Evolutionary conservation across 768 basidiomycete genomes (phyloP).

Genomic region (Mycena metata): DNA sequence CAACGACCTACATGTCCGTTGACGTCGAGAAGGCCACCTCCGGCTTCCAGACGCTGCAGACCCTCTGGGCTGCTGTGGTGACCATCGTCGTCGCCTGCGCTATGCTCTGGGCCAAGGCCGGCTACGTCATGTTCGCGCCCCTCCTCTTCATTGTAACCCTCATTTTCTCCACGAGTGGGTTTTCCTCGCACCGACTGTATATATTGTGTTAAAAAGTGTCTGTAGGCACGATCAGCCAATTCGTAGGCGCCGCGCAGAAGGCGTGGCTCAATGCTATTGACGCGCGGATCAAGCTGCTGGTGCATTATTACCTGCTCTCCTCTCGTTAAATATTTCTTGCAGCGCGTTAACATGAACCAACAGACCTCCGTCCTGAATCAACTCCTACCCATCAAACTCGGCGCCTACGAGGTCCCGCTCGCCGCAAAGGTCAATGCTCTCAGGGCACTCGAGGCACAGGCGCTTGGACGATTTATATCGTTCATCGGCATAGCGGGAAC

Average conservation of each 20-base stretch:
- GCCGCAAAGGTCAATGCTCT: constrained; percentile 15
- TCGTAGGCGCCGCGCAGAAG: constrained; percentile 21
- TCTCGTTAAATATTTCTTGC: too few species aligned
- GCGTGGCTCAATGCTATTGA: constrained; percentile 27
- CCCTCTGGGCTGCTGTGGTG: constrained; percentile 22
- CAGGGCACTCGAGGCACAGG: constrained; percentile 3
- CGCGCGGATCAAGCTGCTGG: constrained; percentile 28
- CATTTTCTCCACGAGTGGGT: constrained; percentile 6
- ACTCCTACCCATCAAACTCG: constrained; percentile 34
- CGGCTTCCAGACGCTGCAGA: constrained; percentile 21
- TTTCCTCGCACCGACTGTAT: background rate
- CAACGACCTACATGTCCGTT: constrained; percentile 30
- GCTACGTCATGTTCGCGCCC: constrained; percentile 24
- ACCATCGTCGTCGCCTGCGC: constrained; percentile 24
- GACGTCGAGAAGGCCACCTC: constrained; percentile 23
- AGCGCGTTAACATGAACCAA: too few species aligned
- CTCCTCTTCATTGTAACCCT: constrained; percentile 14
- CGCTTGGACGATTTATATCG: constrained; percentile 9
- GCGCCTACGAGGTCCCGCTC: constrained; percentile 28
- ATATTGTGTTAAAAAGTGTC: background rate
- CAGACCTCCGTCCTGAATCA: constrained; percentile 30
- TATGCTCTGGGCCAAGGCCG: constrained; percentile 24
- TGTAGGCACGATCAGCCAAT: constrained; percentile 19
- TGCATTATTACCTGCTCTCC: background rate
- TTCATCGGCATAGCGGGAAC: constrained; percentile 10